Conservation (phyloP, 2,329 filamentous ascomycete species). For the Neonectria neomacrospora region DNA sequence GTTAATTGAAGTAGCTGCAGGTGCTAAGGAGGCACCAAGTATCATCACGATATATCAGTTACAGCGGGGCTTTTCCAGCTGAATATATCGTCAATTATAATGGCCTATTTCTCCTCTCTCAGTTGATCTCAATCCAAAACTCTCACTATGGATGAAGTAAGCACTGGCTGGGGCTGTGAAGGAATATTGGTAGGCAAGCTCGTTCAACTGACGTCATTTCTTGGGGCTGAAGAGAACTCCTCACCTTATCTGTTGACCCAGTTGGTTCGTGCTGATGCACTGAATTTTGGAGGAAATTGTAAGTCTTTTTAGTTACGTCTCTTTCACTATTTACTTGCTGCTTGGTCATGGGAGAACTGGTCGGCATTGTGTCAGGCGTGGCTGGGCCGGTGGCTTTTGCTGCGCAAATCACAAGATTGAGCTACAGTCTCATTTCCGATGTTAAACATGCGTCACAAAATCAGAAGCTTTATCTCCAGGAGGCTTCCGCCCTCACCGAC, state of each 20-base stretch:
- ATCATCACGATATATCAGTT: too few species aligned
- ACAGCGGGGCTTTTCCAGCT: too few species aligned
- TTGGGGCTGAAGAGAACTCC: not conserved
- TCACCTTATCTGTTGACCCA: not conserved
- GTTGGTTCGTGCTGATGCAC: too few species aligned
- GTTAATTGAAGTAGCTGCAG: too few species aligned
- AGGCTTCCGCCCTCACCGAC: constrained; percentile 9
- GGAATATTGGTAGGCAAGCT: not conserved
- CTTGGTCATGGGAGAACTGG: constrained; percentile 6
- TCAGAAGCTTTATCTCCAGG: constrained; percentile 12
- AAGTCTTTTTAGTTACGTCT: too few species aligned
- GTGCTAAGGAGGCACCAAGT: too few species aligned
- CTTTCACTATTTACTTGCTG: not conserved
- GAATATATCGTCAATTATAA: too few species aligned
- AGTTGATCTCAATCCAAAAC: too few species aligned
- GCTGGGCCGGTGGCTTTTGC: constrained; percentile 8
- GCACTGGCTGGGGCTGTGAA: too few species aligned
- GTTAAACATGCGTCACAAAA: not conserved
- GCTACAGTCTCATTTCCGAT: constrained; percentile 8
- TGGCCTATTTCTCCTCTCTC: too few species aligned
- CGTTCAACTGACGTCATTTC: not conserved
- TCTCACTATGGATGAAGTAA: too few species aligned
- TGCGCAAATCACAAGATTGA: constrained; percentile 8
- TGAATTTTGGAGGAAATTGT: too few species aligned
- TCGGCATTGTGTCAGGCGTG: constrained; percentile 3